These are phyloP conservation scores for Phylloporus sp. DNA, from an alignment of 768 basidiomycete species.

Conservation along the genomic window DNA sequence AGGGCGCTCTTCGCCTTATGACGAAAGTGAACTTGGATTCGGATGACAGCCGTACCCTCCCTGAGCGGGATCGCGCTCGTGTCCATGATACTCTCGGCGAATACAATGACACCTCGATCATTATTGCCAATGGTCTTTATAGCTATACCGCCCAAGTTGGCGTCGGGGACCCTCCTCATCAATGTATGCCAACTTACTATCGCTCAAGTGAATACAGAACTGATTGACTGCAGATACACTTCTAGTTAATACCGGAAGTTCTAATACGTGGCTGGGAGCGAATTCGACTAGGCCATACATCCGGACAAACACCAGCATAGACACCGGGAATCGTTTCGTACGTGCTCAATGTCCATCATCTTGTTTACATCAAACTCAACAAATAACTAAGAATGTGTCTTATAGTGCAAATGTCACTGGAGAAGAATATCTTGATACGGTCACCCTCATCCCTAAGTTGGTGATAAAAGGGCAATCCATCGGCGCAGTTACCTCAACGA, in stretches of 20 bases:
- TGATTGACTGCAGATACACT: not conserved
- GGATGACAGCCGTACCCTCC: not conserved
- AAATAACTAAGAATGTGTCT: not conserved
- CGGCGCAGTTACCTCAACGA: not conserved
- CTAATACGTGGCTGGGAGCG: not conserved
- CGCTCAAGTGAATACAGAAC: too few relatives aligned
- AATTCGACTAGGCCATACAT: not conserved
- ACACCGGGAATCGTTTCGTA: not conserved
- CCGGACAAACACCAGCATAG: not conserved
- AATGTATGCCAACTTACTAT: not conserved
- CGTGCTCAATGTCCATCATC: not conserved
- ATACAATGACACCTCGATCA: not conserved
- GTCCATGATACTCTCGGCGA: not conserved
- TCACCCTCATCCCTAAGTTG: not conserved
- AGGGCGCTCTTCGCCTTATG: not conserved
- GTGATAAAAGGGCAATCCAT: not conserved
- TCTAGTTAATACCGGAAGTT: not conserved
- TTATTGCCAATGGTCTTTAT: not conserved
- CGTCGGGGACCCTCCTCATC: not conserved
- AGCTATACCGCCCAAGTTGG: not conserved
- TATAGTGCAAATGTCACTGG: not conserved
- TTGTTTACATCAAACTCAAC: not conserved
- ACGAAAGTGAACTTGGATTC: not conserved
- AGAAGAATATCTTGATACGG: not conserved
- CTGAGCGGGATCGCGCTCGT: not conserved